Conservation (phyloP, 192 early-diverging fungal genomes). For the Cetraspora pellucida region DNA sequence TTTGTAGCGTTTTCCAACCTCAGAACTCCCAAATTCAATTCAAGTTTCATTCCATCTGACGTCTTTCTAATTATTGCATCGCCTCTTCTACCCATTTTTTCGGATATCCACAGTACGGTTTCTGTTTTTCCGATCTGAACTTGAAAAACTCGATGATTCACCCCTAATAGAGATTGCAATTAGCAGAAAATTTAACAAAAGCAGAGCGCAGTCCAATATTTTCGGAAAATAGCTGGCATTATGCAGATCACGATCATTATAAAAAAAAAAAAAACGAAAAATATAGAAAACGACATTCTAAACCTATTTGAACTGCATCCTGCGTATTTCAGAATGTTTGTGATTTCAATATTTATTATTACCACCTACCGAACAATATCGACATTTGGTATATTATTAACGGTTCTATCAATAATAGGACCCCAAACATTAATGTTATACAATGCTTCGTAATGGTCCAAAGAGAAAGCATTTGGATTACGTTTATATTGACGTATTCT, state of each 20-base stretch:
- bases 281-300: no score
- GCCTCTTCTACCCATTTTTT: slow-evolving; percentile 21
- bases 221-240: no score
- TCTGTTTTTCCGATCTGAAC: slow-evolving; percentile 12
- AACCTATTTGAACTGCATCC: no score
- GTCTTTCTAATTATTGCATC: slow-evolving; percentile 27
- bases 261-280: no score
- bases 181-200: slow-evolving; percentile 73
- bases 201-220: no score
- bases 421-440: slow-evolving; percentile 20
- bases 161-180: slow-evolving; percentile 25
- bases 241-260: no score
- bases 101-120: slow-evolving; percentile 17
- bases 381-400: slow-evolving; percentile 9
- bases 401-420: background rate
- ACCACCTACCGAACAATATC: slow-evolving; percentile 66
- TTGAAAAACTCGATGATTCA: slow-evolving; percentile 16
- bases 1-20: background rate
- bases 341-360: slow-evolving; percentile 77
- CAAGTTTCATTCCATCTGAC: background rate
- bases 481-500: slow-evolving; percentile 17
- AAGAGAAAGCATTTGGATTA: slow-evolving; percentile 14
- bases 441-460: slow-evolving; percentile 9
- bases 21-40: slow-evolving; percentile 4
- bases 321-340: no score